Base-by-base conservation (phyloP, 208 protist genomes). In the Polymyxa betae region DNA sequence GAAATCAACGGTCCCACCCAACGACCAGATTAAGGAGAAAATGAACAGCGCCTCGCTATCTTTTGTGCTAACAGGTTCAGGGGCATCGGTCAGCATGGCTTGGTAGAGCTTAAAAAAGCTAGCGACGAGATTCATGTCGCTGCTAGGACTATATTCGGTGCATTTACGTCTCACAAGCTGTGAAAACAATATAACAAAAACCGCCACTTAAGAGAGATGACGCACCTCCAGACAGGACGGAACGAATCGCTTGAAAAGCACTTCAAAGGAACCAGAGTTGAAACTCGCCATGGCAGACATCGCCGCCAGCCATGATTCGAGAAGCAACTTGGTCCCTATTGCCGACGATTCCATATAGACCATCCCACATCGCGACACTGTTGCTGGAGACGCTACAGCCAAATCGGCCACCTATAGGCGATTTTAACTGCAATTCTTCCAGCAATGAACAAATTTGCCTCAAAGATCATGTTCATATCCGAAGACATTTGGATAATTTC, bases 381-480 rank as follows among this genome's bases (percentile, higher is more conserved):
- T 99, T 24, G 98, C 98, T 29, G 98, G 98, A 24, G 98, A 99
- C 24, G 98, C 98, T 43, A 98, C 96, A 38, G 94, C 93, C 88
- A 99, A 94, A 92, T 99, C 97, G 91, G 98, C 97, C 44, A 99
- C 98, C 93, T 99, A 98, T 91, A 99, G 99, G 93, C 98, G 97
- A 91, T 98, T 97, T 29, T 60, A 5, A 60, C 12, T 60, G 5
- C 12, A 60, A 60, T 60, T 60, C 24, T 60, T 60, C 49, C 49
- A 60, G 5, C 49, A 60, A 5, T 29, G 49, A 29, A 29, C 60
- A 96, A 95, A 97, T 96, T 40, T 95, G 97, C 94, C 88, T 95
- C 94, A 87, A 96, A 95, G 0, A 96, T 88, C 91, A 96, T 95
- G 24, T 40, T 45, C 94, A 96, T 95, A 45, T 41, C 64, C 45